Evolutionary conservation across 345 rosid species (phyloP).

Genomic region (Draba incana): DNA sequence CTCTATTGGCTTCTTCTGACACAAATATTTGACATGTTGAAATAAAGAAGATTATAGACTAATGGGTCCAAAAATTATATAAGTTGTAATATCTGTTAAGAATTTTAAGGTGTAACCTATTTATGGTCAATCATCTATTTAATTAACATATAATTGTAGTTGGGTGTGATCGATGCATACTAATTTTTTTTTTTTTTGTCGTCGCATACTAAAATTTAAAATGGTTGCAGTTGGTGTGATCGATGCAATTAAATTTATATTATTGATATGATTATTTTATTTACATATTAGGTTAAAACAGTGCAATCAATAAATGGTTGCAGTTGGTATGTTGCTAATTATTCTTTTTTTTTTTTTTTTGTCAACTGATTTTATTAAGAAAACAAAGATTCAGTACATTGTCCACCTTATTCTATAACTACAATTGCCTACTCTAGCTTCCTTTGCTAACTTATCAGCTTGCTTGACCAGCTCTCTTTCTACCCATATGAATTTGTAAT

Average conservation of each 20-base stretch:
- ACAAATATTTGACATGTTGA: not conserved
- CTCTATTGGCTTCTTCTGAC: constrained; percentile 8
- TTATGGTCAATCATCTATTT: not conserved
- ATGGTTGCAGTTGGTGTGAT: constrained; percentile 13
- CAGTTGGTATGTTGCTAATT: no score
- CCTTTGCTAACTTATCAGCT: no score
- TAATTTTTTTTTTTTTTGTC: no score
- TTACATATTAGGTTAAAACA: not conserved
- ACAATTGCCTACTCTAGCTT: no score
- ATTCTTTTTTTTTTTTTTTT: no score
- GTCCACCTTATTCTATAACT: no score
- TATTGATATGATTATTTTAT: constrained; percentile 12
- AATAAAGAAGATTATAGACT: not conserved
- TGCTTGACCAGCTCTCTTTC: no score
- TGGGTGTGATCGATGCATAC: not conserved
- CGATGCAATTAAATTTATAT: constrained; percentile 10
- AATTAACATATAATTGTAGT: not conserved
- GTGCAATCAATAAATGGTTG: constrained; percentile 4
- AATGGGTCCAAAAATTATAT: not conserved
- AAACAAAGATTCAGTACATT: no score
- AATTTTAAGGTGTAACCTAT: constrained; percentile 16
- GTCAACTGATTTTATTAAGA: no score
- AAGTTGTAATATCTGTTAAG: not conserved
- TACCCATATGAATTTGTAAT: no score
- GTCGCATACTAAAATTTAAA: not conserved